Conservation (phyloP, 768 basidiomycete genomes). For the Trichaptum fuscoviolaceum region DNA sequence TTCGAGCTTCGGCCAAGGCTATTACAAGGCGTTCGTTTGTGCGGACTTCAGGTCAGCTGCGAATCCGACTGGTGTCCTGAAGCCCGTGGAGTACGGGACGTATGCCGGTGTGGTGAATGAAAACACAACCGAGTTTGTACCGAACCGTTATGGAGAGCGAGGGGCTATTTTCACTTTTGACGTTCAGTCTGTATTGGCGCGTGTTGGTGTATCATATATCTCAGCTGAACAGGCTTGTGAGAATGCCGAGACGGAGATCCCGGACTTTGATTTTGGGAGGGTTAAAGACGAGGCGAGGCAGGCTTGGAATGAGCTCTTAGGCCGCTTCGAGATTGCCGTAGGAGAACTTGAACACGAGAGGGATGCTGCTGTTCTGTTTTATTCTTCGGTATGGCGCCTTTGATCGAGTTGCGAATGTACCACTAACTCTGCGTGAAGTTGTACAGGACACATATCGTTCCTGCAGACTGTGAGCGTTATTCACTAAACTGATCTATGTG, state of each 20-base stretch:
- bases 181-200: conserved; percentile 2
- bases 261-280: conserved; percentile 7
- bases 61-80: neutral
- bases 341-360: conserved; percentile 2
- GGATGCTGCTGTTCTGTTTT: conserved; percentile 11
- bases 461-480: conserved; percentile 5
- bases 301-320: conserved; percentile 12
- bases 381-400: conserved; percentile 7
- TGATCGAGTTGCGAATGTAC: neutral
- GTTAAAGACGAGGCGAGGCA: conserved; percentile 3
- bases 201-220: conserved; percentile 11
- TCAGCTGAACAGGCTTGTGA: conserved; percentile 12
- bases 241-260: conserved; percentile 11
- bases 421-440: neutral
- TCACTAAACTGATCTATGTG: neutral
- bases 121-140: conserved; percentile 4
- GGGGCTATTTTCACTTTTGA: conserved; percentile 2
- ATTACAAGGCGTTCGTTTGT: conserved; percentile 10
- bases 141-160: neutral
- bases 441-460: conserved; percentile 13
- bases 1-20: conserved; percentile 5
- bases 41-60: conserved; percentile 8
- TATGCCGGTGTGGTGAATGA: conserved; percentile 1
- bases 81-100: conserved; percentile 6
- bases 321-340: conserved; percentile 8